These are phyloP conservation scores for Sordariomycetes sp. DNA, from an alignment of 2,329 filamentous ascomycete genomes.

Conservation along the genomic window DNA sequence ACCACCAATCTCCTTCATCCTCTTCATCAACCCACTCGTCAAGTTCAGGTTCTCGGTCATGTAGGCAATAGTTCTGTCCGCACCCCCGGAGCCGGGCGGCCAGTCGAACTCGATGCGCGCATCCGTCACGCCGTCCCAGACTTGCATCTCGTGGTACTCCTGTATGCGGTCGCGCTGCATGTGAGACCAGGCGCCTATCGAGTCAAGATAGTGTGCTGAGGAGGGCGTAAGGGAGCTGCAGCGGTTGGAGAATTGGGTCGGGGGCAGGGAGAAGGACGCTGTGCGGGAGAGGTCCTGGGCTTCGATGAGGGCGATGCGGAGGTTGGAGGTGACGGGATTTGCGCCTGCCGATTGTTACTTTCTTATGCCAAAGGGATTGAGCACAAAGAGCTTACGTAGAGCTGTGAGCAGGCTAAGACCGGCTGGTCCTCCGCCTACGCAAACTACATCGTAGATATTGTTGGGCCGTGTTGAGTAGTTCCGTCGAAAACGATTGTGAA, in stretches of 20 bases:
- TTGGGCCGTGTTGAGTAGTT: slow-evolving; percentile 36
- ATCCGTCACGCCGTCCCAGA: slow-evolving; percentile 90
- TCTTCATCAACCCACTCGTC: slow-evolving; percentile 64
- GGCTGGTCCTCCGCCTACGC: slow-evolving; percentile 81
- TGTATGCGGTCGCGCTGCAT: slow-evolving; percentile 67
- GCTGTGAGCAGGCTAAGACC: slow-evolving; percentile 75
- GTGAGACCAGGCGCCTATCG: slow-evolving; percentile 79
- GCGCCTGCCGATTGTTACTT: slow-evolving; percentile 44
- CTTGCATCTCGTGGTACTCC: slow-evolving; percentile 91
- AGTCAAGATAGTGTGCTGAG: slow-evolving; percentile 72
- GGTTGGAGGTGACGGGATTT: slow-evolving; percentile 62
- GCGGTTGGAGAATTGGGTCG: slow-evolving; percentile 76
- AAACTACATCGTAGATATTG: slow-evolving; percentile 88
- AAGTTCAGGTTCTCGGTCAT: slow-evolving; percentile 96
- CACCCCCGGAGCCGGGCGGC: slow-evolving; percentile 33
- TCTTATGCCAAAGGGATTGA: not conserved
- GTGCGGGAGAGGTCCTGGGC: slow-evolving; percentile 71
- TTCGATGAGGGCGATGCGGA: slow-evolving; percentile 85
- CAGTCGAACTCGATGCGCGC: slow-evolving; percentile 86
- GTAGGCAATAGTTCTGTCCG: slow-evolving; percentile 68
- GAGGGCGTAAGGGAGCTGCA: slow-evolving; percentile 90
- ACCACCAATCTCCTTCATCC: slow-evolving; percentile 59
- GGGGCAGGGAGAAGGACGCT: slow-evolving; percentile 55
- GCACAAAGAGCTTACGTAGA: slow-evolving; percentile 43
- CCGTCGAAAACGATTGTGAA: slow-evolving; percentile 24